Conservation (phyloP, 306 rosid species). For the Myrica gale region DNA sequence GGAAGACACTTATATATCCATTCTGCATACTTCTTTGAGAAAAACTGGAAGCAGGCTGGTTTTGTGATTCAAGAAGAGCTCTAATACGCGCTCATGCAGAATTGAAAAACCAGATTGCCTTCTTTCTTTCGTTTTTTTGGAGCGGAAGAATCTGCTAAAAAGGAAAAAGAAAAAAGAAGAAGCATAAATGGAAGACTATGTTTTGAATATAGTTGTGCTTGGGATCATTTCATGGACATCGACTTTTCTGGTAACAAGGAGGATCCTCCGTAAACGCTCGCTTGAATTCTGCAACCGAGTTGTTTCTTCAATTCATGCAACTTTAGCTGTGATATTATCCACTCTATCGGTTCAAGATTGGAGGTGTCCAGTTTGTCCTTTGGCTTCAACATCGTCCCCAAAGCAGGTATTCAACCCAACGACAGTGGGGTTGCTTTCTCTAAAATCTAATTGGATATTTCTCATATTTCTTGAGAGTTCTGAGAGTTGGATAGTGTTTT, state of each 20-base stretch:
- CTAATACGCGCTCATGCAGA: background rate
- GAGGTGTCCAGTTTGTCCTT: constrained; percentile 69
- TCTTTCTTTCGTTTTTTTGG: background rate
- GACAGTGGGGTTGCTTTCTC: background rate
- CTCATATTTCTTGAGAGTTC: background rate
- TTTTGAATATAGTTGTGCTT: constrained; percentile 35
- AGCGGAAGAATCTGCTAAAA: background rate
- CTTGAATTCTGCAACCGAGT: constrained; percentile 68
- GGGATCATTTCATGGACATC: constrained; percentile 76
- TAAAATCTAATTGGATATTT: background rate
- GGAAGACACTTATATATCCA: too few species aligned
- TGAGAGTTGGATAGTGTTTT: background rate
- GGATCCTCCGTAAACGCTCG: constrained; percentile 42
- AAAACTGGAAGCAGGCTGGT: too few species aligned
- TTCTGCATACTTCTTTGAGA: background rate
- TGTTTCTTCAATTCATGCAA: constrained; percentile 70
- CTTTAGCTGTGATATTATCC: constrained; percentile 59
- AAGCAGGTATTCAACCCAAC: constrained; percentile 40
- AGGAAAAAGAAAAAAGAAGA: too few species aligned
- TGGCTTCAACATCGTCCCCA: constrained; percentile 54
- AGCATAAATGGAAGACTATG: constrained; percentile 43
- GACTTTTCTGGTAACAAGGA: constrained; percentile 46
- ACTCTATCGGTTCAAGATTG: constrained; percentile 63
- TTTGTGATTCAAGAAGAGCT: background rate
- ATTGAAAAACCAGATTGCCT: background rate